Percentiles rank a stretch among this genome's conserved stretches.
Evolutionary conservation across 2,329 filamentous ascomycete species (phyloP).

Genomic region (Botrytis fabae): DNA sequence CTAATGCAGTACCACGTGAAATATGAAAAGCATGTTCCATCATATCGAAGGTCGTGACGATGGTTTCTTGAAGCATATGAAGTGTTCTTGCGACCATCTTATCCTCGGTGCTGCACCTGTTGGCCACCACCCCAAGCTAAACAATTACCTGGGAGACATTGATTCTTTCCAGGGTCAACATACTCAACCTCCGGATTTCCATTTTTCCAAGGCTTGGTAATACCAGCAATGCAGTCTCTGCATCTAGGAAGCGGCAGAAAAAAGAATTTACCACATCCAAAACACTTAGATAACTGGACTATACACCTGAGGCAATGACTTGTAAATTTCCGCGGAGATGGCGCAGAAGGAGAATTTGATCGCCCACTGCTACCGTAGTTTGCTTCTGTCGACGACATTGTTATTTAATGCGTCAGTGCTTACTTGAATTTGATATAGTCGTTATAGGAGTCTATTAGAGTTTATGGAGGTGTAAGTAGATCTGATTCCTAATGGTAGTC

Average conservation of each 20-base stretch:
- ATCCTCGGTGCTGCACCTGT: not conserved
- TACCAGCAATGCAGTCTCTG: not conserved
- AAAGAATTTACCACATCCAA: not conserved
- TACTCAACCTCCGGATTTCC: not conserved
- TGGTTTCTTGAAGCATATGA: not conserved
- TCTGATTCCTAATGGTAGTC: no score
- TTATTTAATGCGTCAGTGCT: not conserved
- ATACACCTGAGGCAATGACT: accelerated
- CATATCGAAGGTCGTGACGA: not conserved
- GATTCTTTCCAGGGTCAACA: accelerated
- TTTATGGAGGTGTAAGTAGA: no score
- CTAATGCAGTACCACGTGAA: not conserved
- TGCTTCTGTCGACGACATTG: not conserved
- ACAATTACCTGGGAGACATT: not conserved
- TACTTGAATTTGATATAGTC: not conserved
- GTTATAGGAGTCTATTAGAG: not conserved
- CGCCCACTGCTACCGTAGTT: not conserved
- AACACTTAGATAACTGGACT: accelerated
- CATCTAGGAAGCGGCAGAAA: not conserved
- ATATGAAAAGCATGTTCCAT: not conserved
- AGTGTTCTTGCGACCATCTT: not conserved
- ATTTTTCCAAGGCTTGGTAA: not conserved
- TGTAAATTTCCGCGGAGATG: not conserved
- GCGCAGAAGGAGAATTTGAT: not conserved
- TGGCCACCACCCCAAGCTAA: not conserved